These are phyloP conservation scores for Mortierella sp. DNA, from an alignment of 371 early-diverging fungal genomes.

Conservation along the genomic window DNA sequence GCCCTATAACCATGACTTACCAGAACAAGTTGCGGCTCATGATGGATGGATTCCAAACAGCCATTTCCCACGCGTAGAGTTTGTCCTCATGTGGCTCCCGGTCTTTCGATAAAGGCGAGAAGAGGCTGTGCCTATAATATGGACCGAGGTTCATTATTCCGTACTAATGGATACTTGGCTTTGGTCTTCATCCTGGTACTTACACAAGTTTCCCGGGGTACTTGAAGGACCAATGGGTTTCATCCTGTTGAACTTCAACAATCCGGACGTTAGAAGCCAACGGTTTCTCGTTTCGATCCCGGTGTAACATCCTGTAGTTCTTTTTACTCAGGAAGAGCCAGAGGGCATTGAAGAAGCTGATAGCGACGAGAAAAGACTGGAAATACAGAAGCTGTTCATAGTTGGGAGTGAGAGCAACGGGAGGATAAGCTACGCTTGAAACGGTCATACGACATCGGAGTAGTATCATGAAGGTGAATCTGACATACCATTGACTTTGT, in stretches of 20 bases:
- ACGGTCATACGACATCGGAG: too few species aligned
- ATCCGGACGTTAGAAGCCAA: slow-evolving; percentile 18
- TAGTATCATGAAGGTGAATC: too few species aligned
- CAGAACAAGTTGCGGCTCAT: slow-evolving; percentile 49
- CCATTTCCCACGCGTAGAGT: slow-evolving; percentile 46
- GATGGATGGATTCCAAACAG: slow-evolving; percentile 50
- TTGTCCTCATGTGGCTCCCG: slow-evolving; percentile 14
- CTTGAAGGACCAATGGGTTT: slow-evolving; percentile 28
- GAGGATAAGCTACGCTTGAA: too few species aligned
- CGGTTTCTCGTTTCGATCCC: slow-evolving; percentile 30
- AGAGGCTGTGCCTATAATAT: slow-evolving; percentile 21
- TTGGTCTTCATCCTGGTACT: too few species aligned
- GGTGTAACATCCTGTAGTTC: slow-evolving; percentile 38
- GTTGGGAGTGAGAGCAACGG: too few species aligned
- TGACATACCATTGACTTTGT: slow-evolving; percentile 26
- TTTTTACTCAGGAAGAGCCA: slow-evolving; percentile 45
- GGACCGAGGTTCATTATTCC: not conserved
- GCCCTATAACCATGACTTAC: too few species aligned
- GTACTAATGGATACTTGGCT: too few species aligned
- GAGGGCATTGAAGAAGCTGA: slow-evolving; percentile 36
- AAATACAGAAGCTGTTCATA: slow-evolving; percentile 31
- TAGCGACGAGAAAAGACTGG: slow-evolving; percentile 27
- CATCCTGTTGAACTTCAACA: slow-evolving; percentile 36
- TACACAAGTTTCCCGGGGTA: slow-evolving; percentile 44
- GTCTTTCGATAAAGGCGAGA: slow-evolving; percentile 20